These are phyloP conservation scores for Magnaporthiopsis poae DNA, from an alignment of 2,329 filamentous ascomycete species.

Conservation along the genomic window DNA sequence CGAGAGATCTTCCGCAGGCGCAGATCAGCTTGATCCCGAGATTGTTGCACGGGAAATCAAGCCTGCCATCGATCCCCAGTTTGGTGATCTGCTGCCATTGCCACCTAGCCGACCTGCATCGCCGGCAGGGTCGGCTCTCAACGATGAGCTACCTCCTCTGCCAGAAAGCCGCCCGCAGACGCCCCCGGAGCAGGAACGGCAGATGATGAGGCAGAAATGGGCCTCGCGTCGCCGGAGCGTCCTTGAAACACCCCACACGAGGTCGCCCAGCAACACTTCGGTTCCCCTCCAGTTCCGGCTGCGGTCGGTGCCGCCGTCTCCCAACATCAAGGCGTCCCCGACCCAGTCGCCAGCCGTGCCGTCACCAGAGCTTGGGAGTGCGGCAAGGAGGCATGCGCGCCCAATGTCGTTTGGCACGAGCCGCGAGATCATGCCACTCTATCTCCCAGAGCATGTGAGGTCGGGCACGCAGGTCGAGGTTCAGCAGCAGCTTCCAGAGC, in stretches of 20 bases:
- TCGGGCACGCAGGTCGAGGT: constrained; percentile 19
- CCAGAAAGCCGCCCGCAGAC: constrained; percentile 53
- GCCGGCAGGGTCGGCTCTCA: constrained; percentile 23
- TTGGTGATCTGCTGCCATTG: constrained; percentile 54
- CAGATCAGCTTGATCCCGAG: constrained; percentile 44
- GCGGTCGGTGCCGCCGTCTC: constrained; percentile 34
- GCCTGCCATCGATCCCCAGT: constrained; percentile 56
- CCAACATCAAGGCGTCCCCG: constrained; percentile 32
- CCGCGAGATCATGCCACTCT: constrained; percentile 70
- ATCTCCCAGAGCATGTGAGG: constrained; percentile 60
- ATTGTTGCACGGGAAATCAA: constrained; percentile 49
- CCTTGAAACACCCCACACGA: constrained; percentile 33
- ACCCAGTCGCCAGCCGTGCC: constrained; percentile 14
- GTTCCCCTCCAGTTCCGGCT: constrained; percentile 48
- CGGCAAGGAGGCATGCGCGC: constrained; percentile 32
- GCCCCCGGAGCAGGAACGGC: constrained; percentile 37
- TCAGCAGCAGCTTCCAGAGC: constrained; percentile 33
- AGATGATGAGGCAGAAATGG: constrained; percentile 28
- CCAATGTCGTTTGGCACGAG: constrained; percentile 54
- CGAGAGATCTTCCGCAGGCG: constrained; percentile 7
- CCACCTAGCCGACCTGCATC: constrained; percentile 50
- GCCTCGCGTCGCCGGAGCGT: constrained; percentile 41
- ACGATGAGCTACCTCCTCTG: constrained; percentile 39
- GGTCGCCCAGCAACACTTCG: constrained; percentile 47
- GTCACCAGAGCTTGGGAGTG: constrained; percentile 14